A percentile compares a stretch with the other conserved stretches of the same genome.
Evolutionary conservation across 805 yeast genomes (phyloP).

Genomic region (Kodamaea jinghongensis): DNA sequence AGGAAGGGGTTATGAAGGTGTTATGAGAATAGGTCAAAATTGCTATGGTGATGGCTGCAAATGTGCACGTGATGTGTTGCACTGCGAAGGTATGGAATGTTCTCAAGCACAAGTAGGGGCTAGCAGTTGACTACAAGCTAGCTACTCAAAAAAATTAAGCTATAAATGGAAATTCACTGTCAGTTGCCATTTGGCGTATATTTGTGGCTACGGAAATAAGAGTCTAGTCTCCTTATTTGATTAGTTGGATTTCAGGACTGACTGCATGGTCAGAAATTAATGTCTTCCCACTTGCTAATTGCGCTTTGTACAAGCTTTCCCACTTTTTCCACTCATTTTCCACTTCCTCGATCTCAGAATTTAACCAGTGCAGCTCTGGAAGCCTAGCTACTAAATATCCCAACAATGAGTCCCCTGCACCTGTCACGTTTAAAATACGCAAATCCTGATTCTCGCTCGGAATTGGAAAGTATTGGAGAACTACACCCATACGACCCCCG

Average conservation of each 20-base stretch:
- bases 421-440: constrained; percentile 65
- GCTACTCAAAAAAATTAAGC: no score
- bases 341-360: constrained; percentile 19
- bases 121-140: no score
- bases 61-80: no score
- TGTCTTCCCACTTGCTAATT: constrained; percentile 38
- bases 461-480: constrained; percentile 60
- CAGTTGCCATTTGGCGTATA: no score
- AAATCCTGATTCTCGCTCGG: constrained; percentile 29
- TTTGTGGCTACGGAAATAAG: no score
- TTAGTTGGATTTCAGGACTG: constrained; percentile 18
- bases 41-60: no score
- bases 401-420: constrained; percentile 82
- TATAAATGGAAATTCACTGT: no score
- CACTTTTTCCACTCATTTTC: constrained; percentile 39
- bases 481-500: constrained; percentile 43
- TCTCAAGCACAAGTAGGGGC: no score
- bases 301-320: constrained; percentile 35
- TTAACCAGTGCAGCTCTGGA: constrained; percentile 27
- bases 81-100: no score
- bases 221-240: no score
- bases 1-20: no score
- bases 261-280: constrained; percentile 23
- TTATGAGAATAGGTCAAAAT: no score
- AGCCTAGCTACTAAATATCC: constrained; percentile 55